Evolutionary conservation across 2,329 filamentous ascomycete genomes (phyloP).

Genomic region (Pseudogymnoascus sp.): DNA sequence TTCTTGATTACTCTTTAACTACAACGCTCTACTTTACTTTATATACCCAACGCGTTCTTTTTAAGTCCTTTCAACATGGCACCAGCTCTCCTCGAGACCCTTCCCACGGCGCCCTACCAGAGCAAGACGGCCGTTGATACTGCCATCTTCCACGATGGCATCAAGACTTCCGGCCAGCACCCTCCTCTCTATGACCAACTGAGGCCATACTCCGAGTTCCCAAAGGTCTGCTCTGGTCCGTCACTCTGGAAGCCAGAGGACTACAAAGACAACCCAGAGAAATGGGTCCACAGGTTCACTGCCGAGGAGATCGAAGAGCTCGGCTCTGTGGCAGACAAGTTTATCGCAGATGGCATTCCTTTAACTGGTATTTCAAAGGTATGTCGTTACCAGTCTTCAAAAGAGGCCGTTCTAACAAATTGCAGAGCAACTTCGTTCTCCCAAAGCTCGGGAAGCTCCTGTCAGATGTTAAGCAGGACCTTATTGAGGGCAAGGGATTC

Average conservation of each 20-base stretch:
- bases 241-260: slow-evolving; percentile 58
- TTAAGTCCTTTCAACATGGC: slow-evolving; percentile 11
- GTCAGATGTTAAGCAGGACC: slow-evolving; percentile 48
- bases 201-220: slow-evolving; percentile 61
- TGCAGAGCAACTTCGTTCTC: slow-evolving; percentile 47
- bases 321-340: slow-evolving; percentile 56
- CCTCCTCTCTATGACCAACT: slow-evolving; percentile 57
- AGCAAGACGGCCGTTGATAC: slow-evolving; percentile 16
- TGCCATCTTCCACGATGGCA: slow-evolving; percentile 28
- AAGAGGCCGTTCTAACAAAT: slow-evolving; percentile 9
- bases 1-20: not conserved
- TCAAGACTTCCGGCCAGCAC: slow-evolving; percentile 57
- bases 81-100: slow-evolving; percentile 13
- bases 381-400: not conserved
- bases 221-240: slow-evolving; percentile 58
- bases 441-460: slow-evolving; percentile 47
- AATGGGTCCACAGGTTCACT: slow-evolving; percentile 64
- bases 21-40: not conserved
- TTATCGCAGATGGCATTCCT: slow-evolving; percentile 54
- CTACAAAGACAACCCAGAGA: slow-evolving; percentile 25
- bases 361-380: slow-evolving; percentile 63
- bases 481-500: slow-evolving; percentile 82
- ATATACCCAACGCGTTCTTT: not conserved
- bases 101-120: slow-evolving; percentile 11
- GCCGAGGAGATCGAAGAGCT: slow-evolving; percentile 59